phyloP scores from a whole-genome alignment of 345 rosid species.

The Eucalyptus tenuipes region DNA sequence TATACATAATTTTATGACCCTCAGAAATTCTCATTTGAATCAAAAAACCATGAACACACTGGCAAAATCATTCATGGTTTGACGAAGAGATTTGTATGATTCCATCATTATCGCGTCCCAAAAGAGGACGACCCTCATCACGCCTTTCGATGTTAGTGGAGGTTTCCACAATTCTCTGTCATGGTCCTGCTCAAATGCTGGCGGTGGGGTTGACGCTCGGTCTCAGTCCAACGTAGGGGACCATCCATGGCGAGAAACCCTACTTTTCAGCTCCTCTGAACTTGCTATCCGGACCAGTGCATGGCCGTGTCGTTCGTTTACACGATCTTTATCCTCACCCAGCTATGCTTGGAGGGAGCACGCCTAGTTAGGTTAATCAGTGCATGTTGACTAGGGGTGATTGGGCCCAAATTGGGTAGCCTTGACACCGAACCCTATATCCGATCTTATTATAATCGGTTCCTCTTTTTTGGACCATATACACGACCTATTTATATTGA shows the following conservation, averaged over 20 bases:
- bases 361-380: background rate
- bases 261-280: background rate
- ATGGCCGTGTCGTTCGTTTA: background rate
- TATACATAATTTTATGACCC: no score
- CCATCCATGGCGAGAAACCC: background rate
- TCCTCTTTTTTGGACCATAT: no score
- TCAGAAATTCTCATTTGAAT: background rate
- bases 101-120: background rate
- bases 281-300: background rate
- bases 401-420: no score
- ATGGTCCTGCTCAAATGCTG: background rate
- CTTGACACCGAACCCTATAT: no score
- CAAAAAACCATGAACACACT: background rate
- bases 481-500: no score
- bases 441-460: no score
- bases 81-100: background rate
- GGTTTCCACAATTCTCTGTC: background rate
- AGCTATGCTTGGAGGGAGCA: no score
- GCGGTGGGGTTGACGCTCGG: background rate
- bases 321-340: background rate
- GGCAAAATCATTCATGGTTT: background rate
- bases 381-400: background rate
- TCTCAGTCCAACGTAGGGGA: background rate
- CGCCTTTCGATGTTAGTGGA: background rate
- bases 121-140: background rate